Base-by-base conservation (phyloP, 2,329 filamentous ascomycete genomes). In the Exserohilum turcica region DNA sequence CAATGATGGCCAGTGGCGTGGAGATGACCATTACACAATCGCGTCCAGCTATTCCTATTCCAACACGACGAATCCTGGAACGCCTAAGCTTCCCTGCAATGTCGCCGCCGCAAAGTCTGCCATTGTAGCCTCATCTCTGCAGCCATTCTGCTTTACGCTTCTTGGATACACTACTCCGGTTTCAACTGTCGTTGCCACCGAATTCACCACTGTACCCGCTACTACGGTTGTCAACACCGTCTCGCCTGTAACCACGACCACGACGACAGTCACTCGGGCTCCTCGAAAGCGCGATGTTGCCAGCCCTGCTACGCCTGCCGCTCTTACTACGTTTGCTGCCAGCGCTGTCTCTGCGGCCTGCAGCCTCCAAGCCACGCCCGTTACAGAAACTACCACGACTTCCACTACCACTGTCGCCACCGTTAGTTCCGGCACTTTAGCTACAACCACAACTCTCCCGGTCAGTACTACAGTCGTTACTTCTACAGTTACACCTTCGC, bases 341-440 rank as follows among this genome's bases (percentile, higher is more conserved):
- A 12, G 2, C 19, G 29, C 27, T 5, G 5, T 8, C 24, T 1
- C 32, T 18, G 15, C 32, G 5, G 32, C 32, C 32, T 35, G 32
- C 32, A 35, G n/a, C 13, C 32, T 35, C 12, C n/a, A 35, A 35
- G 32, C 32, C 16, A 35, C 40, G 5, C 40, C 40, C 1, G 40
- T 43, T 0, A 19, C 15, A 1, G 29, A 28, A 3, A 19, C 40
- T 1, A 19, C 40, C 2, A 43, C 40, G 0, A 43, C 28, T 5
- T 16, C 32, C n/a, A 35, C 32, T 35, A 35, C 32, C 32, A 35
- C n/a, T n/a, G 6, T 18, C 6, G 32, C 32, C 16, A 45, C 18
- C 16, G 55, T 59, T 51, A 52, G 44, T 1, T 59, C 51, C 31
- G 52, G 48, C 24, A 46, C 56, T 35, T 5, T 13, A 4, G 16